These are phyloP conservation scores for Melampsora americana DNA, from an alignment of 1,284 basidiomycete genomes.

Conservation along the genomic window DNA sequence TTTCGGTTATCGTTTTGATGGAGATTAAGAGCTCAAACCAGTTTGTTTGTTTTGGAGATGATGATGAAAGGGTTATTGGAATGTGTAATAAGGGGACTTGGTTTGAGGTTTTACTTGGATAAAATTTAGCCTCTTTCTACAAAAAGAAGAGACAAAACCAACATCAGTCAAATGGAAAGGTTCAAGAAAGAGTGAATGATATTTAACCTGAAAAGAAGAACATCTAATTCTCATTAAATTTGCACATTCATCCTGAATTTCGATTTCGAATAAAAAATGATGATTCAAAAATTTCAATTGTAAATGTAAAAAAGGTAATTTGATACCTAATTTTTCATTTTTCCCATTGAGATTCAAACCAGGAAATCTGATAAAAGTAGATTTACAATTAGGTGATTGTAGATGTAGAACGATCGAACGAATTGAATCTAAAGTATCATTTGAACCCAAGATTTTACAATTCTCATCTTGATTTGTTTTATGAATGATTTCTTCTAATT, in stretches of 20 bases:
- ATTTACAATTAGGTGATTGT: slow-evolving; percentile 33
- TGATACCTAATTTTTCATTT: slow-evolving; percentile 5
- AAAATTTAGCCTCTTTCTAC: slow-evolving; percentile 11
- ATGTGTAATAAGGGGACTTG: neutral
- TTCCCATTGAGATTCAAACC: neutral
- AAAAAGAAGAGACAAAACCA: neutral
- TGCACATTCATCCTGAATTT: neutral
- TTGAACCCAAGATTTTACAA: slow-evolving; percentile 8
- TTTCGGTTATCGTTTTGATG: too few relatives aligned
- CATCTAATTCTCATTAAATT: slow-evolving; percentile 24
- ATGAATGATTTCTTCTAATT: too few relatives aligned
- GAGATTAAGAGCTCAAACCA: slow-evolving; percentile 32
- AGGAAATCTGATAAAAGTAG: slow-evolving; percentile 32
- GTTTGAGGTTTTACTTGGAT: neutral
- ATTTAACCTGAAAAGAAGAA: slow-evolving; percentile 40
- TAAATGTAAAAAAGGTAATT: slow-evolving; percentile 29
- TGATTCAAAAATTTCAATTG: slow-evolving; percentile 34
- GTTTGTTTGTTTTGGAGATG: slow-evolving; percentile 14
- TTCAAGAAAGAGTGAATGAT: neutral
- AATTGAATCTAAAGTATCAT: slow-evolving; percentile 11
- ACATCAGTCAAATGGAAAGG: neutral
- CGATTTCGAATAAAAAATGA: slow-evolving; percentile 31
- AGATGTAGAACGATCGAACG: slow-evolving; percentile 32
- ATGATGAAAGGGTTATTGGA: neutral
- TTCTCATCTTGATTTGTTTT: neutral